Evolutionary conservation across 805 yeast species (phyloP).

Genomic region (Saccharomycopsis sp.): DNA sequence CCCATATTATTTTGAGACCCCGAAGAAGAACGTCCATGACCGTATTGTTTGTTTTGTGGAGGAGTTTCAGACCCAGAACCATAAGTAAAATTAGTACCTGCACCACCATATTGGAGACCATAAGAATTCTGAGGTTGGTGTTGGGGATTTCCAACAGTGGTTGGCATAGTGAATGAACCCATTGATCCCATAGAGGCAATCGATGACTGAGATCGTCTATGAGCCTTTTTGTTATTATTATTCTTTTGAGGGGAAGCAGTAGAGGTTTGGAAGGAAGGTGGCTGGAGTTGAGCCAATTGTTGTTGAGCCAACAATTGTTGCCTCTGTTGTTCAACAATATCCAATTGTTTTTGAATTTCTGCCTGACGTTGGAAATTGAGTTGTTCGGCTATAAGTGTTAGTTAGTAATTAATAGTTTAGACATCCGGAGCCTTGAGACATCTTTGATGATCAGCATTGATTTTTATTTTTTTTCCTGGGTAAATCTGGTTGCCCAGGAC

Average conservation of each 20-base stretch:
- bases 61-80: constrained; percentile 3
- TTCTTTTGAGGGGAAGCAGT: constrained; percentile 24
- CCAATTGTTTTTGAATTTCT: constrained; percentile 83
- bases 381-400: too few species aligned
- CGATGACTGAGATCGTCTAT: constrained; percentile 39
- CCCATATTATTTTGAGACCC: constrained; percentile 37
- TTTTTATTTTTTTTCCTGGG: too few species aligned
- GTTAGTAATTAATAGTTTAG: too few species aligned
- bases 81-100: constrained; percentile 16
- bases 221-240: constrained; percentile 28
- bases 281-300: constrained; percentile 19
- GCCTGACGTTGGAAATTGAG: constrained; percentile 35
- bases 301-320: constrained; percentile 75
- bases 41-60: neutral
- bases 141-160: constrained; percentile 18
- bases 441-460: too few species aligned
- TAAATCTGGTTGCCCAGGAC: too few species aligned
- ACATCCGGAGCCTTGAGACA: too few species aligned
- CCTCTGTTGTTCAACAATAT: constrained; percentile 84
- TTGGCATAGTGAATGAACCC: constrained; percentile 25
- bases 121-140: constrained; percentile 13
- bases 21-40: constrained; percentile 7
- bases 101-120: constrained; percentile 16
- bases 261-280: constrained; percentile 12
- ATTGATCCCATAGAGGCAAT: constrained; percentile 27